These are phyloP conservation scores for Colletotrichum liriopes DNA, from an alignment of 2,329 filamentous ascomycete genomes.

Conservation along the genomic window DNA sequence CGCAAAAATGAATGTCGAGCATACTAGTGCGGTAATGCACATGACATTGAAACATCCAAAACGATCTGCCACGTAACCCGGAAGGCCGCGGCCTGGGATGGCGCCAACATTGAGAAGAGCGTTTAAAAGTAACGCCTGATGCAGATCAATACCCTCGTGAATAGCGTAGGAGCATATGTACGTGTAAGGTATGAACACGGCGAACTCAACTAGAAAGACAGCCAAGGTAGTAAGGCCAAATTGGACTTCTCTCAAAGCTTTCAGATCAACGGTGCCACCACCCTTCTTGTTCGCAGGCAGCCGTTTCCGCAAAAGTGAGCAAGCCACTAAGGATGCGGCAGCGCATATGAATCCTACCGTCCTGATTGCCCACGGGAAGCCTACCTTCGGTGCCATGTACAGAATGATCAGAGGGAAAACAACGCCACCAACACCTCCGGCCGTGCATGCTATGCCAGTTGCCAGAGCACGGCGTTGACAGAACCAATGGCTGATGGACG, in stretches of 20 bases:
- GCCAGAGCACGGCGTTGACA: conserved; percentile 74
- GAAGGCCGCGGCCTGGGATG: conserved; percentile 77
- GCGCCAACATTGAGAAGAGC: conserved; percentile 80
- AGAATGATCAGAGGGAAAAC: conserved; percentile 59
- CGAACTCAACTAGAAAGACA: conserved; percentile 73
- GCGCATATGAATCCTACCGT: conserved; percentile 50
- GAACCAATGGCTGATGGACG: conserved; percentile 80
- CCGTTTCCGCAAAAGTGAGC: conserved; percentile 55
- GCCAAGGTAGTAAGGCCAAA: conserved; percentile 68
- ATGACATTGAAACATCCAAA: conserved; percentile 81
- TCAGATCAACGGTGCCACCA: conserved; percentile 62
- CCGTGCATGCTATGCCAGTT: conserved; percentile 79
- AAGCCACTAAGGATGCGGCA: conserved; percentile 49
- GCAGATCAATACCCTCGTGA: conserved; percentile 64
- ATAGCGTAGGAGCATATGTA: conserved; percentile 79
- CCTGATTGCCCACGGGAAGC: conserved; percentile 53
- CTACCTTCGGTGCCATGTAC: conserved; percentile 47
- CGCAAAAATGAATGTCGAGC: conserved; percentile 65
- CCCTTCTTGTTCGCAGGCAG: conserved; percentile 64
- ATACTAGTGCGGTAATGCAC: conserved; percentile 67
- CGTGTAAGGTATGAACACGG: conserved; percentile 76
- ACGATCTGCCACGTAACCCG: conserved; percentile 77
- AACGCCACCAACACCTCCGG: conserved; percentile 73
- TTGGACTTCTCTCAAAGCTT: conserved; percentile 64
- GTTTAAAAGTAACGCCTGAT: conserved; percentile 77